Conservation (phyloP, 176 grass and related monocot species). For the Musa beccarii region DNA sequence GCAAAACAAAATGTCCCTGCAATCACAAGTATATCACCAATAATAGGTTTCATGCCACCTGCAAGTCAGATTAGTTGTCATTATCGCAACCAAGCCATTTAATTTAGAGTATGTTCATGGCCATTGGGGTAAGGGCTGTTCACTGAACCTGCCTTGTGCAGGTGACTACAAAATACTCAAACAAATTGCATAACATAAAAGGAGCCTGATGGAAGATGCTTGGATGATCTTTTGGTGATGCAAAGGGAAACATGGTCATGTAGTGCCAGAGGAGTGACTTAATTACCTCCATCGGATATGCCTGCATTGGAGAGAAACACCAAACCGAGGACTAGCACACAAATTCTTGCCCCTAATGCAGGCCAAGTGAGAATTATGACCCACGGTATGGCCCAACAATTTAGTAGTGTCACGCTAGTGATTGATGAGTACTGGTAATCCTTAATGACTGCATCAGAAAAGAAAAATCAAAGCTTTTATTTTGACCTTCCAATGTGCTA, state of each 20-base stretch:
- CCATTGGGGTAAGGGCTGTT: too few relatives aligned
- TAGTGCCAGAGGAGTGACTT: not conserved
- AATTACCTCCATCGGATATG: slow-evolving; percentile 22
- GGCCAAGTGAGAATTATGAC: slow-evolving; percentile 60
- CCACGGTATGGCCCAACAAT: slow-evolving; percentile 75
- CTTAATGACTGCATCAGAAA: slow-evolving; percentile 39
- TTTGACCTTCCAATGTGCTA: too few relatives aligned
- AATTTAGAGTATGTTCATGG: too few relatives aligned
- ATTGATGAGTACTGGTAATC: slow-evolving; percentile 75
- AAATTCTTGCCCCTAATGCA: slow-evolving; percentile 40
- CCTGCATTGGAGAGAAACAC: slow-evolving; percentile 59
- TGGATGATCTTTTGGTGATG: too few relatives aligned
- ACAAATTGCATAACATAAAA: too few relatives aligned
- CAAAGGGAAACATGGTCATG: too few relatives aligned
- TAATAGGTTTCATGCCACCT: slow-evolving; percentile 43
- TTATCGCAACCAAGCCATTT: too few relatives aligned
- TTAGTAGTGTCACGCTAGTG: slow-evolving; percentile 60
- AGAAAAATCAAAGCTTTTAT: too few relatives aligned
- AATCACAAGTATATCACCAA: slow-evolving; percentile 63
- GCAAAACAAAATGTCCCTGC: slow-evolving; percentile 55
- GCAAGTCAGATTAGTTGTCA: not conserved
- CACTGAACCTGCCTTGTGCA: too few relatives aligned
- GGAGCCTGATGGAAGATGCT: too few relatives aligned
- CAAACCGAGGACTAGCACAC: slow-evolving; percentile 48
- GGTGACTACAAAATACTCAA: too few relatives aligned